These are phyloP conservation scores for Theileria parva DNA, from an alignment of 169 alveolate species.

Conservation along the genomic window DNA sequence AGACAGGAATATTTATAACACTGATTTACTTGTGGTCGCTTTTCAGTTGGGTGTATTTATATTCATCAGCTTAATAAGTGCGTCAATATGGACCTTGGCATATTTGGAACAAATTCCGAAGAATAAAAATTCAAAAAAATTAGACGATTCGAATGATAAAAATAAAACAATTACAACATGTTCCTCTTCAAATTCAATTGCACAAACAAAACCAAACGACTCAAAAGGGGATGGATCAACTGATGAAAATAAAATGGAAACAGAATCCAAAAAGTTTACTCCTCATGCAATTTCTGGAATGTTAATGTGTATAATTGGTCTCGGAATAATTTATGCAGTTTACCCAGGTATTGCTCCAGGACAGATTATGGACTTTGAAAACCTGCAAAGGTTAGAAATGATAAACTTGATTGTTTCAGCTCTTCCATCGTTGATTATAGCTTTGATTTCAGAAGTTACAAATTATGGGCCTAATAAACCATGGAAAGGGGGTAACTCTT, in stretches of 20 bases:
- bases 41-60: not conserved
- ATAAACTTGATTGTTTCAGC: conserved; percentile 20
- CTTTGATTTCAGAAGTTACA: conserved; percentile 2
- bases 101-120: not conserved
- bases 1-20: conserved; percentile 4
- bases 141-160: not conserved
- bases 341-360: conserved; percentile 22
- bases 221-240: not conserved
- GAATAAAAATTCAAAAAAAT: not conserved
- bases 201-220: not conserved
- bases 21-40: conserved; percentile 1
- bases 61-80: conserved; percentile 3
- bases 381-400: not conserved
- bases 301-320: conserved; percentile 17
- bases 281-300: conserved; percentile 9
- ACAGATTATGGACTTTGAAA: not conserved
- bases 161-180: not conserved
- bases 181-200: not conserved
- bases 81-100: conserved; percentile 14
- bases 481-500: conserved; percentile 1
- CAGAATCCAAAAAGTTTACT: not conserved
- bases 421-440: conserved; percentile 8
- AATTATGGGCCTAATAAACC: conserved; percentile 1
- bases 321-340: conserved; percentile 9
- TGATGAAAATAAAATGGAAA: not conserved